A percentile compares a stretch with the other conserved stretches of the same genome.
Evolutionary conservation across 257 asterid species (phyloP).

Genomic region (Osmanthus fragrans): DNA sequence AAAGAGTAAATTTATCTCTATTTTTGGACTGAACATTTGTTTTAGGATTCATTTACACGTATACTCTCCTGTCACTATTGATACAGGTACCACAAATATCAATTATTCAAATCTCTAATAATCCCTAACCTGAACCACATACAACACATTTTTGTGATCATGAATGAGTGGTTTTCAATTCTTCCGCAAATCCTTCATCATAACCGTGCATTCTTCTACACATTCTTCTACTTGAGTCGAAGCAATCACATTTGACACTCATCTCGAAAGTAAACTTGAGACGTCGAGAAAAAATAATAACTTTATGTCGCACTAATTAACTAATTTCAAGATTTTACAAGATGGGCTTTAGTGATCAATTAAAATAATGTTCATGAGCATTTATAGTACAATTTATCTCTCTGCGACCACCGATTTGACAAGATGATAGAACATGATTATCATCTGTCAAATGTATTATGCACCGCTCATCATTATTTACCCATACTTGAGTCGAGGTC

Average conservation of each 20-base stretch:
- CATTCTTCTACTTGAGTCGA: not conserved
- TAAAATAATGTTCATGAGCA: not conserved
- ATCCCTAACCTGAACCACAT: conserved; percentile 27
- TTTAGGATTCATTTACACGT: not conserved
- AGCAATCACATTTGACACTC: too few relatives aligned
- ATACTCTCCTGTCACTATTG: not conserved
- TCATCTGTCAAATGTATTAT: too few relatives aligned
- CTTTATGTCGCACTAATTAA: not conserved
- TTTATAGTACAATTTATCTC: too few relatives aligned
- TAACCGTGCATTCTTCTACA: conserved; percentile 14
- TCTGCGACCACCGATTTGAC: conserved; percentile 31
- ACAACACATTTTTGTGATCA: conserved; percentile 27
- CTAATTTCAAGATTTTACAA: conserved; percentile 15
- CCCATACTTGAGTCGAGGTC: not conserved
- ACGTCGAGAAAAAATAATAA: not conserved
- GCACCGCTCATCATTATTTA: too few relatives aligned
- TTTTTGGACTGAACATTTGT: not conserved
- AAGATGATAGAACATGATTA: conserved; percentile 15
- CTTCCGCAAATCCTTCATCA: conserved; percentile 17
- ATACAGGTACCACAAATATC: not conserved
- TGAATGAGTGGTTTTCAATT: conserved; percentile 36
- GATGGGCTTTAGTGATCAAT: not conserved
- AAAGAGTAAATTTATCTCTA: too few relatives aligned
- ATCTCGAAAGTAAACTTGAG: not conserved
- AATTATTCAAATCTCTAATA: not conserved